Conservation (phyloP, 192 early-diverging fungal genomes). For the Lobosporangium transversale region DNA sequence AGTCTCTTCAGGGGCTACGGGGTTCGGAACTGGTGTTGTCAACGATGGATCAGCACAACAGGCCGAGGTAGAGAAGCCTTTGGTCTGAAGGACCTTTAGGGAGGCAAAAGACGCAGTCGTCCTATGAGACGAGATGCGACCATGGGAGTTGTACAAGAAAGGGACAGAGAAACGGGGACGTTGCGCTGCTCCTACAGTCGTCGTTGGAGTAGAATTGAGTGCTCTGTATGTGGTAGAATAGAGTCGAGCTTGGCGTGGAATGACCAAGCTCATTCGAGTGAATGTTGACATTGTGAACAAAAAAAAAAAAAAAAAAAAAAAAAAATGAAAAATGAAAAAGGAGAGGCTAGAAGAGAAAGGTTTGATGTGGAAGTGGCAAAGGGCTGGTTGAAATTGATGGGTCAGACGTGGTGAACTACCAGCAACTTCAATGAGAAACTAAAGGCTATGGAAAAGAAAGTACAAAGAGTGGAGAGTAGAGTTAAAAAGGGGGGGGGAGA, state of each 20-base stretch:
- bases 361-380: background rate
- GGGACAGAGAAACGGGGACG: background rate
- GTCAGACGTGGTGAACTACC: background rate
- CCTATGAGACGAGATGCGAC: background rate
- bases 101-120: conserved; percentile 11
- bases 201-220: too few relatives aligned
- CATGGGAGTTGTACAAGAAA: background rate
- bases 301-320: conserved; percentile 6
- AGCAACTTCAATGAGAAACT: background rate
- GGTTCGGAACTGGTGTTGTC: conserved; percentile 45
- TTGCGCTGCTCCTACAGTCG: background rate
- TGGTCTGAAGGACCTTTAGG: too few relatives aligned
- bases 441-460: conserved; percentile 3
- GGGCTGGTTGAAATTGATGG: background rate
- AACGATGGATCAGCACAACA: conserved; percentile 24
- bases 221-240: conserved; percentile 12
- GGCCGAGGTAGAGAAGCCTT: conserved; percentile 44
- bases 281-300: conserved; percentile 42
- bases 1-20: conserved; percentile 29
- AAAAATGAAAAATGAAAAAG: conserved; percentile 2
- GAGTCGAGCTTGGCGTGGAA: conserved; percentile 23
- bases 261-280: conserved; percentile 19
- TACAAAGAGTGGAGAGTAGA: background rate
- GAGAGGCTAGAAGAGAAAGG: background rate
- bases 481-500: conserved; percentile 3